phyloP scores from a whole-genome alignment of 106 monocot genomes.

The Alisma plantagoaquatica region DNA sequence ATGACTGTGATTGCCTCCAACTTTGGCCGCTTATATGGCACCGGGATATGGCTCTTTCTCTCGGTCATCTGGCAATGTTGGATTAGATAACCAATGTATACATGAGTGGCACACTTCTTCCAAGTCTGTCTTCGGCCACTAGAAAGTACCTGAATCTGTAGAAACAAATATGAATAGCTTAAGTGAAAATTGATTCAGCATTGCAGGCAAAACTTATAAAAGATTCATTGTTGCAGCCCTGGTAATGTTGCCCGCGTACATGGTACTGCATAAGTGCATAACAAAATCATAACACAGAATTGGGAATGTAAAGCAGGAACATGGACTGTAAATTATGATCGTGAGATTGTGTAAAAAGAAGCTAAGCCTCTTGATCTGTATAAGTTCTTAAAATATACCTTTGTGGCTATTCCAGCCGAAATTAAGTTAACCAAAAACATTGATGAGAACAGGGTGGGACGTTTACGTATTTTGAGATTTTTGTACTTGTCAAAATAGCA shows the following conservation, averaged over 20 bases:
- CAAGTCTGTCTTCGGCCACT: background rate
- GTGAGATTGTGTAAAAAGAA: too few species aligned
- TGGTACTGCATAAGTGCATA: too few species aligned
- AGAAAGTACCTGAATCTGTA: slow-evolving; percentile 13
- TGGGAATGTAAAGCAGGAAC: too few species aligned
- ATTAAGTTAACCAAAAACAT: too few species aligned
- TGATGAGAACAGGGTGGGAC: too few species aligned
- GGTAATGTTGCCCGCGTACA: background rate
- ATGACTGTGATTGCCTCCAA: background rate
- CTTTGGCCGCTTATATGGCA: background rate
- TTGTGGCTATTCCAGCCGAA: too few species aligned
- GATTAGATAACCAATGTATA: slow-evolving; percentile 30
- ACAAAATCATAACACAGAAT: background rate
- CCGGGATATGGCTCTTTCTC: background rate
- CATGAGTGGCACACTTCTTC: slow-evolving; percentile 32
- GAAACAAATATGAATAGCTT: background rate
- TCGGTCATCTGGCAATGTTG: slow-evolving; percentile 14
- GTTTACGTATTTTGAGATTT: too few species aligned
- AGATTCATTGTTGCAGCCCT: too few species aligned
- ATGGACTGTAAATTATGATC: too few species aligned
- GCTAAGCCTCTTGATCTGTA: too few species aligned
- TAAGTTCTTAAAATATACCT: too few species aligned
- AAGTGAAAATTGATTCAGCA: background rate
- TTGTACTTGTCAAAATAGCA: too few species aligned
- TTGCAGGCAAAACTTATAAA: background rate